Evolutionary conservation across 768 basidiomycete species (phyloP).

Genomic region (Trametes elegans): DNA sequence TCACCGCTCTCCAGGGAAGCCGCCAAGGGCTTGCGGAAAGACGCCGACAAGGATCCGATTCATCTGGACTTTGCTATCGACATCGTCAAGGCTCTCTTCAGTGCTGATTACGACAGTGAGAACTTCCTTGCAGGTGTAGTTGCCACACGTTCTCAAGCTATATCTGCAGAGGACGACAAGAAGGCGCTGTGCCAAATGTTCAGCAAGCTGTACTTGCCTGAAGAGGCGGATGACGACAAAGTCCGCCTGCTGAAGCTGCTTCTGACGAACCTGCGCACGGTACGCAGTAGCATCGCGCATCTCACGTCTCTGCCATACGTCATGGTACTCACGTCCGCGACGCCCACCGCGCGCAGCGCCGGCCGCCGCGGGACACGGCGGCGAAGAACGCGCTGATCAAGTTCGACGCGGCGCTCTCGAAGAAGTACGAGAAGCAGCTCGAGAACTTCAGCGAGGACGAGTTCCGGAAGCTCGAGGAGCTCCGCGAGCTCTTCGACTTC

Average conservation of each 20-base stretch:
- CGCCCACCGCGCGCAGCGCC: constrained; percentile 46
- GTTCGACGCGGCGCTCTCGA: constrained; percentile 64
- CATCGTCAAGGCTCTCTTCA: constrained; percentile 48
- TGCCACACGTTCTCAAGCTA: neutral
- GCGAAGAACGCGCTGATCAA: constrained; percentile 68
- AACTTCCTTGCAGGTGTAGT: constrained; percentile 9
- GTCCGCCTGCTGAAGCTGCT: constrained; percentile 62
- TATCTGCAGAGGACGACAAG: constrained; percentile 41
- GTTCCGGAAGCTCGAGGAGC: constrained; percentile 58
- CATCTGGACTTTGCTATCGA: constrained; percentile 58
- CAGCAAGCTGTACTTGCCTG: constrained; percentile 61
- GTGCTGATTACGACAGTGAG: constrained; percentile 52
- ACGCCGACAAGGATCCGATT: constrained; percentile 38
- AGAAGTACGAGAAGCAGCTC: constrained; percentile 71
- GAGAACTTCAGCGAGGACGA: constrained; percentile 73
- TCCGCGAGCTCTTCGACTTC: constrained; percentile 65
- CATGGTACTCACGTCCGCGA: neutral
- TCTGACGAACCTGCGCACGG: constrained; percentile 55
- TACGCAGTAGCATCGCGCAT: constrained; percentile 32
- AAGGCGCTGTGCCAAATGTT: constrained; percentile 49
- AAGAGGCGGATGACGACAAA: constrained; percentile 65
- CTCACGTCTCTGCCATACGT: neutral
- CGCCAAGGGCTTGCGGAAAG: constrained; percentile 41
- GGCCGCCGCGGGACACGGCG: constrained; percentile 54
- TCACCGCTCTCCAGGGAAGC: neutral